Conservation (phyloP, 1,139 yeast species). For the Blastobotrys capitulatus region DNA sequence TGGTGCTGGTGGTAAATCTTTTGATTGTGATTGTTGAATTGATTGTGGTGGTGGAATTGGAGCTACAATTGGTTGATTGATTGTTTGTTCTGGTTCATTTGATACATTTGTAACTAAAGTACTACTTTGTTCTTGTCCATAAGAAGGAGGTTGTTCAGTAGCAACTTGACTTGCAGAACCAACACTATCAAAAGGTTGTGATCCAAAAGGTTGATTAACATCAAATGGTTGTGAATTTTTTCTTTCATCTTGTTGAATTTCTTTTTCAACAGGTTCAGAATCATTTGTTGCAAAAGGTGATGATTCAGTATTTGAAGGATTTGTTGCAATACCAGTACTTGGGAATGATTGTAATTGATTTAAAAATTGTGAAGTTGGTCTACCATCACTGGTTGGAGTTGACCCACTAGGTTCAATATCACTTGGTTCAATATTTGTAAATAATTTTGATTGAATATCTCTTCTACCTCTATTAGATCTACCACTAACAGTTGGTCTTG, state of each 20-base stretch:
- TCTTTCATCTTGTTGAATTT: background rate
- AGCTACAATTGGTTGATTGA: background rate
- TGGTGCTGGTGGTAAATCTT: no score
- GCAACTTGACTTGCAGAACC: no score
- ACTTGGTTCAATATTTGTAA: constrained; percentile 43
- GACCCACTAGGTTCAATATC: constrained; percentile 17
- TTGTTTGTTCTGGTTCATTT: no score
- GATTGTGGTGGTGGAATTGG: background rate
- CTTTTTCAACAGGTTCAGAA: no score
- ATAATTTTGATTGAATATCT: constrained; percentile 50
- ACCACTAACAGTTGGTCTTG: constrained; percentile 29
- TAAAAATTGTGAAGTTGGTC: constrained; percentile 15
- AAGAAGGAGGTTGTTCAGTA: no score
- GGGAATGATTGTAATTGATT: constrained; percentile 23
- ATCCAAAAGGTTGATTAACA: background rate
- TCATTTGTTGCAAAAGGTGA: background rate
- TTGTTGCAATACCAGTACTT: background rate
- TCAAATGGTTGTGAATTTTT: background rate
- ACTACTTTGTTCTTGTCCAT: no score
- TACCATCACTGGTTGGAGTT: background rate
- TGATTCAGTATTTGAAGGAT: background rate
- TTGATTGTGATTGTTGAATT: no score
- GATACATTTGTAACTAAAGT: no score
- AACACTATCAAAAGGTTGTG: background rate
- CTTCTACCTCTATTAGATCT: constrained; percentile 37